A percentile compares a stretch with the other conserved stretches of the same genome.
These are phyloP conservation scores for Colletotrichum sp. DNA, from an alignment of 2,329 filamentous ascomycete genomes.

Conservation along the genomic window DNA sequence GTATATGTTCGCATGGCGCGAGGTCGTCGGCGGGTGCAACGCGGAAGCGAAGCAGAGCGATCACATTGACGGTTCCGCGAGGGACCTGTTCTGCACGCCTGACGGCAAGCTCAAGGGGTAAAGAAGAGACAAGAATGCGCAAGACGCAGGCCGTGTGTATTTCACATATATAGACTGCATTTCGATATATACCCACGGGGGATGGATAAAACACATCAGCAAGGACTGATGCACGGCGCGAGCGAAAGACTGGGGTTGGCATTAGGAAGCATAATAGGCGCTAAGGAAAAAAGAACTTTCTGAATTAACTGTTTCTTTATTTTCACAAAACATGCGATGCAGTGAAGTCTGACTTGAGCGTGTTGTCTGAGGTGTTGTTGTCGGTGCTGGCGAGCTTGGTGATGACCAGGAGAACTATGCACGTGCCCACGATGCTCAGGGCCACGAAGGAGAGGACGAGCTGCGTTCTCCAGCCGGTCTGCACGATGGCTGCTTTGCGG, in stretches of 20 bases:
- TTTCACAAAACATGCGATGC: neutral
- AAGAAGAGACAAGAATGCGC: conserved; percentile 22
- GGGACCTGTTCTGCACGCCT: conserved; percentile 69
- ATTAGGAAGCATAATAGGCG: neutral
- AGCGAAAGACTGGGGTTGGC: neutral
- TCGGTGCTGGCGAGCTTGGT: conserved; percentile 36
- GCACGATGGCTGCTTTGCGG: conserved; percentile 79
- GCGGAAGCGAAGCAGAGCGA: conserved; percentile 31
- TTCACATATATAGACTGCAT: conserved; percentile 8
- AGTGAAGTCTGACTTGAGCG: neutral
- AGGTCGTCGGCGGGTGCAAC: conserved; percentile 71
- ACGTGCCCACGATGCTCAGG: conserved; percentile 68
- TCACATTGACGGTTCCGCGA: conserved; percentile 44
- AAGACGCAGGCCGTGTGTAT: neutral
- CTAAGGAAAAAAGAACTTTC: neutral
- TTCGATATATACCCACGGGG: conserved; percentile 19
- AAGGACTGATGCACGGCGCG: neutral
- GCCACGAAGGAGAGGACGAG: conserved; percentile 69
- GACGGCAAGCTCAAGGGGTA: conserved; percentile 27
- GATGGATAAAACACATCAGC: neutral
- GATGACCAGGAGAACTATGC: conserved; percentile 65
- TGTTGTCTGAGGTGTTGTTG: neutral
- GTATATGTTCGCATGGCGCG: conserved; percentile 66
- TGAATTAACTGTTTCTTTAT: neutral
- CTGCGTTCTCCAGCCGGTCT: conserved; percentile 94